Evolutionary conservation across 2,329 filamentous ascomycete species (phyloP).

Genomic region (Diaporthe humulicola): DNA sequence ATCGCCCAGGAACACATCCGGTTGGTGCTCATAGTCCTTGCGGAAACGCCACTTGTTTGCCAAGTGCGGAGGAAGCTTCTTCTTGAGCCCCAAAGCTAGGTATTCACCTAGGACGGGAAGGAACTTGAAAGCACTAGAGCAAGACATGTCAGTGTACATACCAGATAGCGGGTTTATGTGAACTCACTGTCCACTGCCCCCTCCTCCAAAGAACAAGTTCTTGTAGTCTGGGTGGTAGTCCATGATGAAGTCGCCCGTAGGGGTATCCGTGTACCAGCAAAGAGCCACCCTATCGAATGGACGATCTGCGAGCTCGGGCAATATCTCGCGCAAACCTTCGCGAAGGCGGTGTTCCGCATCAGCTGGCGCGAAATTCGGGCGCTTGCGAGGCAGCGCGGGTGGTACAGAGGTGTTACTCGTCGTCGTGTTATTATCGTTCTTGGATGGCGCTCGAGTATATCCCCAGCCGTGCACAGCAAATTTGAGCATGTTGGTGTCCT

Average conservation of each 20-base stretch:
- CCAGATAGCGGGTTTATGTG: neutral
- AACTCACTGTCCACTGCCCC: slow-evolving; percentile 2
- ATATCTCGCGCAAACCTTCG: neutral
- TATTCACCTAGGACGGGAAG: neutral
- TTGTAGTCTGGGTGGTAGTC: slow-evolving; percentile 4
- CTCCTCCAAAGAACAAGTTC: neutral
- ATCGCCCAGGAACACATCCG: slow-evolving; percentile 1
- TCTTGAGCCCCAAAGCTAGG: neutral
- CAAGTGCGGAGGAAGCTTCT: neutral
- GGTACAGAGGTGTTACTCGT: neutral
- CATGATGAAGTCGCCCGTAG: slow-evolving; percentile 6
- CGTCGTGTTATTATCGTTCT: neutral
- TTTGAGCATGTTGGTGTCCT: neutral
- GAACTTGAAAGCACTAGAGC: slow-evolving; percentile 8
- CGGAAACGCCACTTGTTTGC: slow-evolving; percentile 5
- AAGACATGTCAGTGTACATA: neutral
- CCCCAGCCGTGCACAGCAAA: slow-evolving; percentile 9
- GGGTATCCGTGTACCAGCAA: slow-evolving; percentile 5
- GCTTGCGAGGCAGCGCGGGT: neutral
- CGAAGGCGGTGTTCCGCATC: neutral
- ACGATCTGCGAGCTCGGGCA: slow-evolving; percentile 9
- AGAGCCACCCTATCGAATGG: neutral
- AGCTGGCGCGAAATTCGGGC: neutral
- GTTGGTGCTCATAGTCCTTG: neutral
- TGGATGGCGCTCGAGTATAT: neutral